phyloP scores from a whole-genome alignment of 305 asterid genomes.

The Caryopteris hybrid region DNA sequence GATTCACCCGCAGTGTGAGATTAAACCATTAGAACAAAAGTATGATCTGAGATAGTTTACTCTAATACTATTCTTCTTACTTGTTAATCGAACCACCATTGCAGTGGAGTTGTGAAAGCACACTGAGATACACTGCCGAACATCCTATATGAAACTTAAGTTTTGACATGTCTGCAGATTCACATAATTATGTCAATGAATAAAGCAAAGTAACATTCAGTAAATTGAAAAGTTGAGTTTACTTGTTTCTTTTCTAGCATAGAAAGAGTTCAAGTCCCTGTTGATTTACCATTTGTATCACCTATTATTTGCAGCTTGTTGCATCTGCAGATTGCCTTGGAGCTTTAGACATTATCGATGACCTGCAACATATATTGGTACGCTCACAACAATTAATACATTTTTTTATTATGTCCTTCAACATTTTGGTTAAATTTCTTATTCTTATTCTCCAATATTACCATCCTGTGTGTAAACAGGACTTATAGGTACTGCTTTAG shows the following conservation, averaged over 20 bases:
- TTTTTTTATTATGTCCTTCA: constrained; percentile 10
- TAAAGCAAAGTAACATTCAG: neutral
- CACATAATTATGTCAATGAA: neutral
- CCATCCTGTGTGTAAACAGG: neutral
- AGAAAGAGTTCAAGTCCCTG: constrained; percentile 10
- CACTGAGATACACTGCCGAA: neutral
- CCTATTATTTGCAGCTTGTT: constrained; percentile 74
- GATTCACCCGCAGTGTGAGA: neutral
- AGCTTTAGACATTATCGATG: constrained; percentile 90
- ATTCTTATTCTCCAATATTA: neutral
- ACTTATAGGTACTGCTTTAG: neutral
- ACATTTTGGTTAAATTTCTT: constrained; percentile 2
- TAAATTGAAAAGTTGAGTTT: neutral
- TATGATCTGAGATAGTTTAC: neutral
- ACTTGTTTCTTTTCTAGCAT: constrained; percentile 10
- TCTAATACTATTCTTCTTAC: neutral
- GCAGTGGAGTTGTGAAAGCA: neutral
- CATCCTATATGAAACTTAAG: neutral
- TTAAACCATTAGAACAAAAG: neutral
- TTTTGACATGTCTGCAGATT: neutral
- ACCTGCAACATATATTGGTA: constrained; percentile 92
- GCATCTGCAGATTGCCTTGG: constrained; percentile 99
- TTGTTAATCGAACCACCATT: neutral
- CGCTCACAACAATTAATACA: constrained; percentile 20
- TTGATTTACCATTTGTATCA: constrained; percentile 22